These are phyloP conservation scores for Ganoderma lucidum DNA, from an alignment of 1,284 basidiomycete genomes.

Conservation along the genomic window DNA sequence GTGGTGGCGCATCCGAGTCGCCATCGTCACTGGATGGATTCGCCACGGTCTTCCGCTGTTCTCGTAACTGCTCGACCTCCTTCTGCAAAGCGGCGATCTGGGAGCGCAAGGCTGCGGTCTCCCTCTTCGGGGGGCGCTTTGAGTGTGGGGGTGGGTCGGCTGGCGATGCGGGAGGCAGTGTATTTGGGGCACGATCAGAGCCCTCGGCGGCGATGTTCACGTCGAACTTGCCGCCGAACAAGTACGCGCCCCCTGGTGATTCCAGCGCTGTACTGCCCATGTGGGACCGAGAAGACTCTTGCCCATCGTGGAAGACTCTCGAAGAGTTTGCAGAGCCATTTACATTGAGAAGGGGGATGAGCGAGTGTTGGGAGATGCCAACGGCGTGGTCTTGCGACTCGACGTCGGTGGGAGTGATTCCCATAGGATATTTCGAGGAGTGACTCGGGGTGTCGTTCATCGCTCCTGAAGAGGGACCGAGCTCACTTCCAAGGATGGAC, in stretches of 20 bases:
- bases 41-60: not conserved
- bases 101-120: not conserved
- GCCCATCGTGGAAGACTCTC: not conserved
- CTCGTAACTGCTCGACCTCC: not conserved
- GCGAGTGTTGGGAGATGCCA: not conserved
- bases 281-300: not conserved
- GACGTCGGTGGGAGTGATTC: not conserved
- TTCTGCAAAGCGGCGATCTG: not conserved
- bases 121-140: not conserved
- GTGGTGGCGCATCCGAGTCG: not conserved
- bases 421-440: not conserved
- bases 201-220: not conserved
- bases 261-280: not conserved
- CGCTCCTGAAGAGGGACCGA: not conserved
- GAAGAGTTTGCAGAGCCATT: not conserved
- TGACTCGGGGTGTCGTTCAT: not conserved
- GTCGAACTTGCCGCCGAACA: not conserved
- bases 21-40: not conserved
- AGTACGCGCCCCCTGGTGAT: not conserved
- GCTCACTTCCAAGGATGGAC: not conserved
- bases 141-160: not conserved
- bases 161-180: not conserved
- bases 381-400: not conserved
- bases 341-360: not conserved
- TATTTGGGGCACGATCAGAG: not conserved